phyloP scores from a whole-genome alignment of 2,329 filamentous ascomycete species.

The Colletotrichum tabaci region DNA sequence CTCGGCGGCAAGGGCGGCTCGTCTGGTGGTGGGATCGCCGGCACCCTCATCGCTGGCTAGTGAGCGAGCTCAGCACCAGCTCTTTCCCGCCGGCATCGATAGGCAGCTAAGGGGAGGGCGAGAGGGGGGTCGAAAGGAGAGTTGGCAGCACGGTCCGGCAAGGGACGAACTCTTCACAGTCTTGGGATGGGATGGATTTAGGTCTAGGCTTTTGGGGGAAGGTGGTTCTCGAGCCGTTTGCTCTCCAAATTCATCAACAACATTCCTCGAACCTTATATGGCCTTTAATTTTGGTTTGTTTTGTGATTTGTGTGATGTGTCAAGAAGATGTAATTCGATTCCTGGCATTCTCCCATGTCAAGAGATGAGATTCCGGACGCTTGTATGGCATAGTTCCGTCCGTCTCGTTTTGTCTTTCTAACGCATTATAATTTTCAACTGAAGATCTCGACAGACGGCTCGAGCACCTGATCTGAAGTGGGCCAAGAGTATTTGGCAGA shows the following conservation, averaged over 20 bases:
- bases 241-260: neutral
- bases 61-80: neutral
- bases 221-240: neutral
- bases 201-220: neutral
- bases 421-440: no score
- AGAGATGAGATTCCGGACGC: no score
- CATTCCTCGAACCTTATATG: neutral
- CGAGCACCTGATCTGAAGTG: no score
- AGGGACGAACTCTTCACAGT: neutral
- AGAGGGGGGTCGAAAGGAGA: neutral
- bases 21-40: neutral
- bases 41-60: constrained; percentile 2
- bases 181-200: neutral
- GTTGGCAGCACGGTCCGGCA: neutral
- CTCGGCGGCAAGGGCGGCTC: neutral
- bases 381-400: no score
- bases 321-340: no score
- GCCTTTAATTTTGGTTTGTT: neutral
- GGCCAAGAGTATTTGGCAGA: no score
- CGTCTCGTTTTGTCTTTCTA: no score
- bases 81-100: neutral
- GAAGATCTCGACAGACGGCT: no score
- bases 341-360: no score
- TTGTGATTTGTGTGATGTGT: no score
- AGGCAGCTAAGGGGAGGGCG: neutral